Conservation (phyloP, 2,329 filamentous ascomycete genomes). For the Apiospora arundinis region DNA sequence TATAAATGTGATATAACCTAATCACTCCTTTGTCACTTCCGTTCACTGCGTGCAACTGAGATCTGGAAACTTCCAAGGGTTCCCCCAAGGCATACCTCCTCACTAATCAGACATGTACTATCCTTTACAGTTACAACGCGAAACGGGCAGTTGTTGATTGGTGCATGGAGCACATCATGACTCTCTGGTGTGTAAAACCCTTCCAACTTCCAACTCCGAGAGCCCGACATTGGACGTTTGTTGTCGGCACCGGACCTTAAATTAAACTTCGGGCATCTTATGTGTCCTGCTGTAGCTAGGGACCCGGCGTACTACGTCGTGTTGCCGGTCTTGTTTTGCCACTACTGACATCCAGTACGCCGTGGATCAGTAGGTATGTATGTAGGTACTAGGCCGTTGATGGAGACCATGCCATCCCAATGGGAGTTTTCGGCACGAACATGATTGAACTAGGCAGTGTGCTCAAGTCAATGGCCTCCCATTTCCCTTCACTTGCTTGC, state of each 20-base stretch:
- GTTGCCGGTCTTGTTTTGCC: background rate
- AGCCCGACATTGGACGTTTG: background rate
- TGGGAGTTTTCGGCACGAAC: background rate
- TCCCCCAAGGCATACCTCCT: background rate
- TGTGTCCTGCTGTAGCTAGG: background rate
- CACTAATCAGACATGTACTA: background rate
- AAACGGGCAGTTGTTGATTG: background rate
- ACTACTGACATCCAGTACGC: background rate
- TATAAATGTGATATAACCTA: background rate
- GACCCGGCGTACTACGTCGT: background rate
- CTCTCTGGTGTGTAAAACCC: background rate
- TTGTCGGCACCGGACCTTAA: background rate
- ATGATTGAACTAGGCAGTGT: too few species aligned
- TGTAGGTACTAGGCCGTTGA: background rate
- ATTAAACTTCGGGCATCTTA: background rate
- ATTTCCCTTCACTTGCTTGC: background rate
- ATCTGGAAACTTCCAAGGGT: background rate
- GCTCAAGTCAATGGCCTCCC: too few species aligned
- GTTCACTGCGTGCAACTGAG: background rate
- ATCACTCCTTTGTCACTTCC: background rate
- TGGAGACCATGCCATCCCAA: background rate
- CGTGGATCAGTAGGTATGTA: background rate
- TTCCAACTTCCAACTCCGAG: background rate
- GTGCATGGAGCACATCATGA: background rate
- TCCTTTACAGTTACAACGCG: background rate